Evolutionary conservation across 352 stramenopile genomes (phyloP).

Genomic region (Phytophthora macrochlamydospora): DNA sequence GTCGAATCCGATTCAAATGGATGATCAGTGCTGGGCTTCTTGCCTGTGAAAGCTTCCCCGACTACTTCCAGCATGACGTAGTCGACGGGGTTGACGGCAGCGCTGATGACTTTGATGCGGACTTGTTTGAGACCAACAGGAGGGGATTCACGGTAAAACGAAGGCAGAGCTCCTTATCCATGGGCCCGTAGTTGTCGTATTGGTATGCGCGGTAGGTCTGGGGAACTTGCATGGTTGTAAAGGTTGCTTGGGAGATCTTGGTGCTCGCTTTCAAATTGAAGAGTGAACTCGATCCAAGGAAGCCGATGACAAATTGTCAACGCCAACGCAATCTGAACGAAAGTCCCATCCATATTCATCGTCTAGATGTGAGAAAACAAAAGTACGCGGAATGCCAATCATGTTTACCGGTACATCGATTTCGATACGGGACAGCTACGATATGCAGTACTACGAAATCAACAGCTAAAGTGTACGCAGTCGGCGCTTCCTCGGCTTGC

Average conservation of each 20-base stretch:
- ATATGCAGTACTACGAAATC: neutral
- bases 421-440: neutral
- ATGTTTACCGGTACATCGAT: neutral
- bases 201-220: constrained; percentile 38
- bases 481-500: constrained; percentile 1
- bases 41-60: constrained; percentile 13
- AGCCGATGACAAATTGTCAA: too few species aligned
- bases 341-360: too few species aligned
- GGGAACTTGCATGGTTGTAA: constrained; percentile 22
- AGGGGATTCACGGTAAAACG: constrained; percentile 19
- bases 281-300: neutral
- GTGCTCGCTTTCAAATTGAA: neutral
- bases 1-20: constrained; percentile 51
- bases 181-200: constrained; percentile 29
- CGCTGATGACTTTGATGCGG: constrained; percentile 18
- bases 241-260: neutral
- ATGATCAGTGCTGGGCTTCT: constrained; percentile 15
- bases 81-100: constrained; percentile 23
- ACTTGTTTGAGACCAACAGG: constrained; percentile 18
- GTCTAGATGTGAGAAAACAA: too few species aligned
- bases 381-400: too few species aligned
- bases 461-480: neutral
- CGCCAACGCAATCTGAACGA: too few species aligned
- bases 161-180: constrained; percentile 30
- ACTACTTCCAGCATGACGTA: constrained; percentile 24